Conservation (phyloP, 2,329 filamentous ascomycete species). For the Madurella fahalii region DNA sequence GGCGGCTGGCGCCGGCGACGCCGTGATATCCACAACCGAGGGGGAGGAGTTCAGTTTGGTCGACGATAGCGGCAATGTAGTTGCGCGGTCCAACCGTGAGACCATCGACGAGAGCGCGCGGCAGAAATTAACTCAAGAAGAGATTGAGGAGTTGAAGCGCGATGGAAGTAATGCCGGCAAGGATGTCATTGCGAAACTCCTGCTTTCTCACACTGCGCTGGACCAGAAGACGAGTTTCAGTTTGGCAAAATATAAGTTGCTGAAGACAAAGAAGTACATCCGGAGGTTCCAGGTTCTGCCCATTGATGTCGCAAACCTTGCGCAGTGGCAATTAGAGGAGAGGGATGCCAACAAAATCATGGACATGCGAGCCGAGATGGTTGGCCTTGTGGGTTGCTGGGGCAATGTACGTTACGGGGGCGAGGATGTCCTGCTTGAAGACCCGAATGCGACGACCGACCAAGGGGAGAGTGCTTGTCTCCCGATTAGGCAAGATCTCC, state of each 20-base stretch:
- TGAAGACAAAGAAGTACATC: constrained; percentile 93
- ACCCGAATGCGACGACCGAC: constrained; percentile 24
- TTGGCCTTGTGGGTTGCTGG: constrained; percentile 82
- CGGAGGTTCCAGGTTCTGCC: constrained; percentile 81
- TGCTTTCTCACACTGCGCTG: constrained; percentile 82
- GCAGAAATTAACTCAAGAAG: constrained; percentile 73
- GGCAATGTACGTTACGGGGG: constrained; percentile 78
- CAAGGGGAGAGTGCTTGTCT: constrained; percentile 24
- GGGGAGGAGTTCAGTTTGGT: constrained; percentile 44
- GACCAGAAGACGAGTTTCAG: constrained; percentile 95
- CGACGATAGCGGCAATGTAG: constrained; percentile 43
- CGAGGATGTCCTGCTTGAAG: constrained; percentile 30
- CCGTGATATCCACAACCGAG: constrained; percentile 37
- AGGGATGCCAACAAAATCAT: constrained; percentile 77
- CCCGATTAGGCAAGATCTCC: constrained; percentile 20
- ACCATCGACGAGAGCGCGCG: constrained; percentile 59
- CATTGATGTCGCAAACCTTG: constrained; percentile 71
- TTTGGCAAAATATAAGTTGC: constrained; percentile 88
- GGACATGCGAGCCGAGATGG: constrained; percentile 79
- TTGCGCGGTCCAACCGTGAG: constrained; percentile 55
- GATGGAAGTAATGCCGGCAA: constrained; percentile 75
- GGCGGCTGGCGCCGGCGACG: constrained; percentile 39
- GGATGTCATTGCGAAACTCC: constrained; percentile 87
- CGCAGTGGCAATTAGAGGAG: constrained; percentile 73
- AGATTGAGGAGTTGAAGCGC: constrained; percentile 69